phyloP scores from a whole-genome alignment of 768 basidiomycete species.

The Dendrothele bispora region DNA sequence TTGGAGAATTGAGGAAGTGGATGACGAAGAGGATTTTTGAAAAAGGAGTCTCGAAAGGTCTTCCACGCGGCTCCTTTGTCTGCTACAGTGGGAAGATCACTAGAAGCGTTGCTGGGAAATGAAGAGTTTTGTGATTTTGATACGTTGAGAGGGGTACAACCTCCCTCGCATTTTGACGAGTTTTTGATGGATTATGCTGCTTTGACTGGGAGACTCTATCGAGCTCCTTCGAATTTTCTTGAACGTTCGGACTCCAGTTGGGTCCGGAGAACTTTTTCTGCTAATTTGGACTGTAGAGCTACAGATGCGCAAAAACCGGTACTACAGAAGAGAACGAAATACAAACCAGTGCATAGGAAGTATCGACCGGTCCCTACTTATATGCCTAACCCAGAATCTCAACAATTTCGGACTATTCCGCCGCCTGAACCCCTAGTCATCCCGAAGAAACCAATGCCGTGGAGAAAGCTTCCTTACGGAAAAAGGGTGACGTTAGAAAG shows the following conservation, averaged over 20 bases:
- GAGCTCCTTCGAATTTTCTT: too few relatives aligned
- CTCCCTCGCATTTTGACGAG: too few relatives aligned
- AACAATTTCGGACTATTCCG: constrained; percentile 13
- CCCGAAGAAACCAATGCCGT: constrained; percentile 9
- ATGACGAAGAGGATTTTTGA: neutral
- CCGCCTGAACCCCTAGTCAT: constrained; percentile 2
- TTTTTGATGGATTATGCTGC: neutral
- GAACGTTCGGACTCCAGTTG: too few relatives aligned
- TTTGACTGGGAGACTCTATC: neutral
- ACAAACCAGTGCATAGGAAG: constrained; percentile 28
- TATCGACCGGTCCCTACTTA: constrained; percentile 24
- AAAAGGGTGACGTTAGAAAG: constrained; percentile 11
- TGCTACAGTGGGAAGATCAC: constrained; percentile 2
- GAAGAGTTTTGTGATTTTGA: neutral
- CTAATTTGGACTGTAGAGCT: too few relatives aligned
- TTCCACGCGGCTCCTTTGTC: neutral
- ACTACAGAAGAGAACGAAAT: too few relatives aligned
- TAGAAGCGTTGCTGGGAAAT: neutral
- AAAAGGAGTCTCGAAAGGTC: neutral
- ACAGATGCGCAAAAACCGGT: too few relatives aligned
- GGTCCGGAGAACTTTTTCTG: too few relatives aligned
- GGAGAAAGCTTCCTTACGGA: constrained; percentile 1
- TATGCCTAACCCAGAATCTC: constrained; percentile 19
- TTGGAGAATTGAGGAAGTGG: neutral
- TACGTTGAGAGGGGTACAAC: too few relatives aligned